A percentile compares a stretch with the other conserved stretches of the same genome.
These are phyloP conservation scores for Phascolomyces articulosus DNA, from an alignment of 371 early-diverging fungal species.

Conservation along the genomic window DNA sequence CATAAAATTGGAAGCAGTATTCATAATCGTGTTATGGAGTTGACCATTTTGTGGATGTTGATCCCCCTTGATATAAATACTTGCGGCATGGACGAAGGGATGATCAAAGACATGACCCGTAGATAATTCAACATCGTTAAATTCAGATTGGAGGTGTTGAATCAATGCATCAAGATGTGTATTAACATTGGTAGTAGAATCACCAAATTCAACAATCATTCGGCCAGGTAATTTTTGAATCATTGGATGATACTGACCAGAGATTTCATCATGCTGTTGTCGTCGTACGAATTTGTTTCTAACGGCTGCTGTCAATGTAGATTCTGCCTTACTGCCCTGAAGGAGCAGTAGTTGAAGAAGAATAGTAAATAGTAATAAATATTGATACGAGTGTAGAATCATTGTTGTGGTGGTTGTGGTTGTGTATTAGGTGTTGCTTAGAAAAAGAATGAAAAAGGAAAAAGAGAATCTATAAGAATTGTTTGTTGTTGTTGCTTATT, in stretches of 20 bases:
- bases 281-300: no score
- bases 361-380: no score
- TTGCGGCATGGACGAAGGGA: conserved; percentile 32
- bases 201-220: conserved; percentile 36
- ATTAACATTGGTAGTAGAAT: background rate
- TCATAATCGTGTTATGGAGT: conserved; percentile 12
- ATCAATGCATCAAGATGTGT: conserved; percentile 15
- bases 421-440: no score
- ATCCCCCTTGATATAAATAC: conserved; percentile 19
- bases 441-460: no score
- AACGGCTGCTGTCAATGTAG: no score
- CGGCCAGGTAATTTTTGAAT: conserved; percentile 18
- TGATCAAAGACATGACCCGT: conserved; percentile 31
- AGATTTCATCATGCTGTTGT: background rate
- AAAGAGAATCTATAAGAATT: no score
- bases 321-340: no score
- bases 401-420: no score
- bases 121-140: conserved; percentile 22
- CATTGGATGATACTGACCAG: background rate
- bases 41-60: conserved; percentile 5
- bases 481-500: no score
- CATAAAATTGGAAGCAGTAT: conserved; percentile 22
- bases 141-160: conserved; percentile 22
- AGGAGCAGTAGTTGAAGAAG: no score
- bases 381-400: no score